These are phyloP conservation scores for Rhizophagus sp. DNA, from an alignment of 192 early-diverging fungal genomes.

Conservation along the genomic window DNA sequence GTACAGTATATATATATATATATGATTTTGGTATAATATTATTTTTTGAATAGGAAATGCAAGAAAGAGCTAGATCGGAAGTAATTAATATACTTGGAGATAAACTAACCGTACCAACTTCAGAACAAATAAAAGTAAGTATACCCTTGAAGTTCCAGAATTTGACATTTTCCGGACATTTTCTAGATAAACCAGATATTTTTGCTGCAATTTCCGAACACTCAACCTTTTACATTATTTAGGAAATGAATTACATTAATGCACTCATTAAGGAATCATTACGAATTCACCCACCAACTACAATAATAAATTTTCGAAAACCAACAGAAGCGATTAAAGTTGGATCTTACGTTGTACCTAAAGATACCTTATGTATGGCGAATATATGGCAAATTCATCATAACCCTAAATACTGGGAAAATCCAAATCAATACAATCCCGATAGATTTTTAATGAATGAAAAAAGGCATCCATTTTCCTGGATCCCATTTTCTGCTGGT, in stretches of 20 bases:
- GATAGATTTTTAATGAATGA: neutral
- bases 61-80: neutral
- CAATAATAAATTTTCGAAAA: neutral
- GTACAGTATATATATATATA: too few species aligned
- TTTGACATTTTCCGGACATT: too few species aligned
- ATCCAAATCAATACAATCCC: neutral
- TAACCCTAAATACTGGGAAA: neutral
- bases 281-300: neutral
- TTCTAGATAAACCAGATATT: too few species aligned
- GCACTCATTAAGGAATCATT: neutral
- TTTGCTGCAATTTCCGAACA: too few species aligned
- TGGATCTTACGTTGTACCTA: neutral
- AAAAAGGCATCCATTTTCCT: neutral
- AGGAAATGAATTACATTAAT: neutral
- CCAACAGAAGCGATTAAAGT: neutral
- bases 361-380: neutral
- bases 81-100: neutral
- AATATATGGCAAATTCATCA: neutral
- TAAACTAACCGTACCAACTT: neutral
- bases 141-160: too few species aligned
- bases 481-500: neutral
- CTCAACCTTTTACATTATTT: neutral
- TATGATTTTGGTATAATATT: neutral
- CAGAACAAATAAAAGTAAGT: neutral
- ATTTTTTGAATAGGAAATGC: neutral